Evolutionary conservation across 2,329 filamentous ascomycete species (phyloP).

Genomic region (Colletotrichum salicis): DNA sequence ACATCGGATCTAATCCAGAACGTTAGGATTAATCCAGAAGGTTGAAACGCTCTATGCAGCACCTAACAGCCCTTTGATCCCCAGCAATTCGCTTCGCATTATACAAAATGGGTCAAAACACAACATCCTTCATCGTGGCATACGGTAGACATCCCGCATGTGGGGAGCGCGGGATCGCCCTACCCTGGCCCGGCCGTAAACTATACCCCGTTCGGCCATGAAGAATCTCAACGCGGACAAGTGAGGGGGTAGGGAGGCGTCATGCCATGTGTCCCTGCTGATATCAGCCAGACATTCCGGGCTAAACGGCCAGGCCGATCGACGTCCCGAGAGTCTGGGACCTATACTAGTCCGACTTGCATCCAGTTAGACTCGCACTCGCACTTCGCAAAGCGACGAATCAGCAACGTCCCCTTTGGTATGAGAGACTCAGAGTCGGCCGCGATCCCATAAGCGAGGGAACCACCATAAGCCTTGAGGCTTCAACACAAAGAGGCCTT

Average conservation of each 20-base stretch:
- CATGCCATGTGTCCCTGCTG: slow-evolving; percentile 15
- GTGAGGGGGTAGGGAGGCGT: background rate
- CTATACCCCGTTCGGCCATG: background rate
- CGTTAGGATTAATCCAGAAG: background rate
- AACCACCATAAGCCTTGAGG: background rate
- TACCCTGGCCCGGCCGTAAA: slow-evolving; percentile 11
- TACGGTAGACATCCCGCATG: too few species aligned
- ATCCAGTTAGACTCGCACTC: slow-evolving; percentile 7
- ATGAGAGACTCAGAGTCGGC: background rate
- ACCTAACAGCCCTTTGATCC: background rate
- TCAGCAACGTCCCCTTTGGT: background rate
- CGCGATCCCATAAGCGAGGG: background rate
- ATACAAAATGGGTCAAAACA: background rate
- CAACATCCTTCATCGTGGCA: background rate
- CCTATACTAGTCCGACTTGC: background rate
- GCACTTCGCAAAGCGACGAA: slow-evolving; percentile 5
- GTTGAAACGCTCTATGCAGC: background rate
- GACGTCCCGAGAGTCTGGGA: slow-evolving; percentile 19
- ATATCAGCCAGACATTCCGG: background rate
- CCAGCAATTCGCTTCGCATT: background rate
- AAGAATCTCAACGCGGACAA: background rate
- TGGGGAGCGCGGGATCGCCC: background rate
- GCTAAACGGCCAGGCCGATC: slow-evolving; percentile 11
- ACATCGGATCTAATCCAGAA: background rate
- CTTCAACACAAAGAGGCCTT: background rate